Base-by-base conservation (phyloP, 108 stramenopile genomes). In the Nitzschia inconspicua region DNA sequence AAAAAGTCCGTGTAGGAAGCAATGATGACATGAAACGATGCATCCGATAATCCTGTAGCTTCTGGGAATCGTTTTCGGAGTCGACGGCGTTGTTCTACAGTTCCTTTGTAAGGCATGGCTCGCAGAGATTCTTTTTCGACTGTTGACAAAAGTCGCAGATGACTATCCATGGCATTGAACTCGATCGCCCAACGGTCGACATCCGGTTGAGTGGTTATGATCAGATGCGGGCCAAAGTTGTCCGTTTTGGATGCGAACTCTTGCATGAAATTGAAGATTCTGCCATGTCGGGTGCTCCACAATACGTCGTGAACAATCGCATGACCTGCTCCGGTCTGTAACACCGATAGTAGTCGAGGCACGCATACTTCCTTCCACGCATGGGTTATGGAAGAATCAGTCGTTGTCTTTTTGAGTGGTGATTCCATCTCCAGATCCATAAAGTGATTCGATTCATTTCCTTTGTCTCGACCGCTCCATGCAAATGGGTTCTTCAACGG, bases 201-300 rank as follows among this genome's bases (percentile, higher is more conserved):
- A 22, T 84, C 75, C 26, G 76, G 73, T 37, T 79, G 64, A 7
- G 84, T 67, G 7, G 88, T 88, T 1, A 89, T 60, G 44, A 93
- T 86, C 8, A 93, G 72, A 70, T 89, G 88, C 9, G 84, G 86
- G 10, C 91, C 91, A 59, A 63, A 85, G 41, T 83, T 81, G 18
- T 44, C 49, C 16, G 59, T 48, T 35, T 47, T 48, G 26, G 2
- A 20, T 6, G 84, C 70, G 43, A 92, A 41, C 36, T 54, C 57
- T 49, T 72, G 66, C 30, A 93, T 36, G 19, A 93, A 37, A 50
- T 85, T 67, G n/a, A 78, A 80, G 16, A 86, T 71, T 27, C 88
- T 79, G 11, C 60, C 66, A 47, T 76, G 65, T 2, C 91, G 76
- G 49, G 65, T 72, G 5, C 39, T 56, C 88, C 88, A 93, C n/a